Evolutionary conservation across 2,329 filamentous ascomycete genomes (phyloP).

Genomic region (Diaporthe humulicola): DNA sequence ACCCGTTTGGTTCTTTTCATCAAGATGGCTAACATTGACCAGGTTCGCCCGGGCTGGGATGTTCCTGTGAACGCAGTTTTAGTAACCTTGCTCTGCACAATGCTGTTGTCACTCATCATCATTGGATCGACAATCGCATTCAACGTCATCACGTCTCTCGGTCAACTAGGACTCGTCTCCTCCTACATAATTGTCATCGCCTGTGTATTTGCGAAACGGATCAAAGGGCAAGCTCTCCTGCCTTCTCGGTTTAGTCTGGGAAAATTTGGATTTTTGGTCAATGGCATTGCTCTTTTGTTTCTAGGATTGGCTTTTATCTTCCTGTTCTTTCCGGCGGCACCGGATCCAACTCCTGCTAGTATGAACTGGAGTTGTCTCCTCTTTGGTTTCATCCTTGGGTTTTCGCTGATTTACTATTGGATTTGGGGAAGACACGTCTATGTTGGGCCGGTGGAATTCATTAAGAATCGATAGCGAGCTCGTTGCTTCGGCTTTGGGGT

Average conservation of each 20-base stretch:
- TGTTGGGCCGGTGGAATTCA: slow-evolving; percentile 16
- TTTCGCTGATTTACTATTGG: slow-evolving; percentile 20
- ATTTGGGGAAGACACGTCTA: slow-evolving; percentile 13
- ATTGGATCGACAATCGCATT: slow-evolving; percentile 17
- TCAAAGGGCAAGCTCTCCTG: background rate
- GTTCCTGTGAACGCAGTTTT: slow-evolving; percentile 1
- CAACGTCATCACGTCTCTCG: slow-evolving; percentile 14
- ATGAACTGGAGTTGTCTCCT: slow-evolving; percentile 23
- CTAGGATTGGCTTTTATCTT: slow-evolving; percentile 1
- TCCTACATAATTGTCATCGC: slow-evolving; percentile 4
- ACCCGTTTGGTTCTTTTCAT: background rate
- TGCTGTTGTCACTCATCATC: background rate
- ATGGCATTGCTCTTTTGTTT: background rate
- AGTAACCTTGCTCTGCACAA: background rate
- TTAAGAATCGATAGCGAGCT: slow-evolving; percentile 4
- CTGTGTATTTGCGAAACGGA: slow-evolving; percentile 8
- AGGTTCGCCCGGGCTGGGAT: slow-evolving; percentile 13
- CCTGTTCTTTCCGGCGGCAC: background rate
- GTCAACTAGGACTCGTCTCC: background rate
- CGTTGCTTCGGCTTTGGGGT: background rate
- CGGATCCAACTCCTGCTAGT: background rate
- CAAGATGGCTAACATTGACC: background rate
- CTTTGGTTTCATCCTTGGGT: slow-evolving; percentile 7
- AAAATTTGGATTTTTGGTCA: background rate
- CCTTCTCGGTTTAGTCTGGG: slow-evolving; percentile 14